These are phyloP conservation scores for Phialophora tarda DNA, from an alignment of 2,329 filamentous ascomycete species.

Conservation along the genomic window DNA sequence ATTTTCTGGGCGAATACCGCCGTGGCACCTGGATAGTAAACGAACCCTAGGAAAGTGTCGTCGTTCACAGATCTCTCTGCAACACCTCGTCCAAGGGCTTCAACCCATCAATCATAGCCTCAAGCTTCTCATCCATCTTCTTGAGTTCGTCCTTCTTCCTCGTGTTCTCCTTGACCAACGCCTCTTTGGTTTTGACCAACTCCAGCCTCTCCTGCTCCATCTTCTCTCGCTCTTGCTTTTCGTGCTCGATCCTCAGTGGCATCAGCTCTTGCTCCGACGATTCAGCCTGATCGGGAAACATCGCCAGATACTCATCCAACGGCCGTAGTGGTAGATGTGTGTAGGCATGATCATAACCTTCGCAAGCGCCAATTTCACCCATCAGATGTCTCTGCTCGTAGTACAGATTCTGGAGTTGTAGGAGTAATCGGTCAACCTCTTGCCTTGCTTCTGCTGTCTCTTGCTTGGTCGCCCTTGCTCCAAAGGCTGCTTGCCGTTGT, in stretches of 20 bases:
- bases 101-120: constrained; percentile 82
- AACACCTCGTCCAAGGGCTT: constrained; percentile 36
- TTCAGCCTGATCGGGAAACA: constrained; percentile 75
- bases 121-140: constrained; percentile 87
- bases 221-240: constrained; percentile 80
- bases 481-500: constrained; percentile 80
- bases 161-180: constrained; percentile 77
- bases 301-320: constrained; percentile 76
- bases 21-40: neutral
- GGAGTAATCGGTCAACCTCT: constrained; percentile 87
- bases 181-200: constrained; percentile 73
- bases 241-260: constrained; percentile 88
- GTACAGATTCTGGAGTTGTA: constrained; percentile 93
- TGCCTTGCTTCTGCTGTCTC: constrained; percentile 84
- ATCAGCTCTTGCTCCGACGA: constrained; percentile 81
- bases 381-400: constrained; percentile 93
- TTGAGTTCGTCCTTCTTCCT: constrained; percentile 91
- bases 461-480: constrained; percentile 83
- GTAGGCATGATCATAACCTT: constrained; percentile 92
- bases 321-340: constrained; percentile 83
- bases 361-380: constrained; percentile 87
- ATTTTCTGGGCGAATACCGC: neutral
- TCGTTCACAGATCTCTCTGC: constrained; percentile 35
- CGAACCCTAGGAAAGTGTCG: neutral
- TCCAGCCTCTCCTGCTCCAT: constrained; percentile 84